phyloP scores from a whole-genome alignment of 176 grass and related monocot genomes.

The Olyra latifolia region DNA sequence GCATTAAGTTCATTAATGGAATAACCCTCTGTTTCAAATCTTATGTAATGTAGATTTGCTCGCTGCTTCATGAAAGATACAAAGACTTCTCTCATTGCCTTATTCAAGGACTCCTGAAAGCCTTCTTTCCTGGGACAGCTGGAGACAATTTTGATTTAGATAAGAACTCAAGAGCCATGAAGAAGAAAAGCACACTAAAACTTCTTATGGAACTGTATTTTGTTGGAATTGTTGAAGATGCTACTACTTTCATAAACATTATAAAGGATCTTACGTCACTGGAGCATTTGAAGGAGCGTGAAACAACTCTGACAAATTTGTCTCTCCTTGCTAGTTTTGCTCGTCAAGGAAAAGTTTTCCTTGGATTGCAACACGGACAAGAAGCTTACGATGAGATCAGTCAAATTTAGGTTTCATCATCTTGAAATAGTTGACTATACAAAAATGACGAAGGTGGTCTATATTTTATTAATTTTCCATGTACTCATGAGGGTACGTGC shows the following conservation, averaged over 20 bases:
- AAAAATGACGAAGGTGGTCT: neutral
- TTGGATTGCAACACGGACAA: slow-evolving; percentile 61
- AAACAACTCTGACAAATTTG: slow-evolving; percentile 87
- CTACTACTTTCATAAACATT: slow-evolving; percentile 67
- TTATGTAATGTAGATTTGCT: slow-evolving; percentile 63
- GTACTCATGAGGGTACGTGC: neutral
- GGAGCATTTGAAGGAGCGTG: slow-evolving; percentile 82
- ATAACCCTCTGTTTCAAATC: neutral
- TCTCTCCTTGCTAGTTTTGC: slow-evolving; percentile 84
- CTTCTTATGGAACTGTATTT: slow-evolving; percentile 93
- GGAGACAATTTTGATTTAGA: slow-evolving; percentile 80
- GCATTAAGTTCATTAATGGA: slow-evolving; percentile 5
- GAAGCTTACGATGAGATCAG: slow-evolving; percentile 77
- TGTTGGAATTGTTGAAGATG: slow-evolving; percentile 92
- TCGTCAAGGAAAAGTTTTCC: slow-evolving; percentile 69
- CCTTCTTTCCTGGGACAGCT: slow-evolving; percentile 79
- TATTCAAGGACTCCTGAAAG: slow-evolving; percentile 79
- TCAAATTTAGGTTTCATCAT: neutral
- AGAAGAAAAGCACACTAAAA: slow-evolving; percentile 87
- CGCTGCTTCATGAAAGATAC: slow-evolving; percentile 93
- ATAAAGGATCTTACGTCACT: slow-evolving; percentile 79
- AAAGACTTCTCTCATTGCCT: slow-evolving; percentile 92
- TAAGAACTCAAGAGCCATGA: slow-evolving; percentile 80
- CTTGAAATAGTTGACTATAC: neutral
- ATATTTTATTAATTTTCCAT: slow-evolving; percentile 1